phyloP scores from a whole-genome alignment of 179 eudicot species.

The Heliamphora pulchella region DNA sequence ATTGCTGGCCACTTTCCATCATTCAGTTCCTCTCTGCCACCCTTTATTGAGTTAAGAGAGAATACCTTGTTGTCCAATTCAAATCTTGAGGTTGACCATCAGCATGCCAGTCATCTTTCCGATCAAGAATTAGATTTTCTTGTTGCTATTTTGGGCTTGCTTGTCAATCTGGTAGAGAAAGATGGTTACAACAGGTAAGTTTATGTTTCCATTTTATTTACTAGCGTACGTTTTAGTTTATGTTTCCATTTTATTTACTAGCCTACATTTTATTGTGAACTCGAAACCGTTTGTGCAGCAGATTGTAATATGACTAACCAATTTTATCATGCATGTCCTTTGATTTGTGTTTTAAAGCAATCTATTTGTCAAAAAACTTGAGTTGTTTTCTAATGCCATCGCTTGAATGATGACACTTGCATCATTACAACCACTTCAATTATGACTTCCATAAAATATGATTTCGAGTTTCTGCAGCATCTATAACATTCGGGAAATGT shows the following conservation, averaged over 20 bases:
- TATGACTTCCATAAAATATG: neutral
- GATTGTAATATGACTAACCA: neutral
- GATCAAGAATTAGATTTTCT: slow-evolving; percentile 91
- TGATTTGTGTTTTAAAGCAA: neutral
- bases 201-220: neutral
- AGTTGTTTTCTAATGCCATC: slow-evolving; percentile 2
- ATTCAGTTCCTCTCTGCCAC: slow-evolving; percentile 34
- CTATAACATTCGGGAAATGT: neutral
- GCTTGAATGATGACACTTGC: neutral
- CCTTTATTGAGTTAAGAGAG: slow-evolving; percentile 25
- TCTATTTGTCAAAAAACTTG: neutral
- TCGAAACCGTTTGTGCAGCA: slow-evolving; percentile 6
- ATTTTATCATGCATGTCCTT: neutral
- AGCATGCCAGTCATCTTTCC: slow-evolving; percentile 43
- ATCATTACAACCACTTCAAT: neutral
- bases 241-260: slow-evolving; percentile 7
- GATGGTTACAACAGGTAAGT: slow-evolving; percentile 68
- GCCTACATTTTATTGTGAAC: neutral
- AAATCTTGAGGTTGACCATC: slow-evolving; percentile 33
- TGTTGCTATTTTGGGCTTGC: slow-evolving; percentile 88
- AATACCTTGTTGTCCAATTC: slow-evolving; percentile 22
- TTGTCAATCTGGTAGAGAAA: slow-evolving; percentile 93
- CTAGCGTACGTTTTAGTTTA: slow-evolving; percentile 13
- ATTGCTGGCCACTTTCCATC: slow-evolving; percentile 78
- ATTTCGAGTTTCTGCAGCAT: neutral